Percentiles rank a stretch among this genome's conserved stretches.
Evolutionary conservation across 1,284 basidiomycete species (phyloP).

Genomic region (Peniophora sp.): DNA sequence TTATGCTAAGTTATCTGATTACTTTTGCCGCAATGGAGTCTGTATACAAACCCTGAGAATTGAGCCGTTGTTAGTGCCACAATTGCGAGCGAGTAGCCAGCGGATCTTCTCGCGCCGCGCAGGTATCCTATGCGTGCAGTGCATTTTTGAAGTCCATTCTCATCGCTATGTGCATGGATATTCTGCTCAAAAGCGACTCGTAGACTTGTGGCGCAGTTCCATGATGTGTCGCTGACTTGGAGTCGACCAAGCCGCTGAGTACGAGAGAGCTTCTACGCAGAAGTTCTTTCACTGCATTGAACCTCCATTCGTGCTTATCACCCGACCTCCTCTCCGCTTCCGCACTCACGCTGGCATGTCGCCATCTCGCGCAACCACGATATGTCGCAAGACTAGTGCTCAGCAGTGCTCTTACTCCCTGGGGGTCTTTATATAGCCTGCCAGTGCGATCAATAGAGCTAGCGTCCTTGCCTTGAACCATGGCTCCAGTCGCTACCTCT

Average conservation of each 20-base stretch:
- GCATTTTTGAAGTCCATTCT: too few relatives aligned
- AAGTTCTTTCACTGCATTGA: not conserved
- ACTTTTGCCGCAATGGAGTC: too few relatives aligned
- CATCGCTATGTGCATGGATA: too few relatives aligned
- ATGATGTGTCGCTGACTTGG: too few relatives aligned
- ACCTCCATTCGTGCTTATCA: not conserved
- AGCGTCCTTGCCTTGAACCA: conserved; percentile 13
- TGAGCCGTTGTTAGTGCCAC: too few relatives aligned
- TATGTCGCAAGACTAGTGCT: not conserved
- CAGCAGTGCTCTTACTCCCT: not conserved
- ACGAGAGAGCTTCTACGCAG: conserved; percentile 6
- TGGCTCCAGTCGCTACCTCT: conserved; percentile 40
- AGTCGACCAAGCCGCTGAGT: not conserved
- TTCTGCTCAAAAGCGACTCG: too few relatives aligned
- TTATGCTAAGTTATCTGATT: too few relatives aligned
- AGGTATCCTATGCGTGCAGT: too few relatives aligned
- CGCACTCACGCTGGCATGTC: not conserved
- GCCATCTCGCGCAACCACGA: not conserved
- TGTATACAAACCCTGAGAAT: too few relatives aligned
- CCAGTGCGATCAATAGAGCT: not conserved
- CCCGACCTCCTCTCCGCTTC: not conserved
- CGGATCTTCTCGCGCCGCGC: too few relatives aligned
- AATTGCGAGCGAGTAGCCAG: too few relatives aligned
- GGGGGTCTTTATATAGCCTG: conserved; percentile 2
- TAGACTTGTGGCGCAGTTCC: too few relatives aligned